Evolutionary conservation across 2,329 filamentous ascomycete species (phyloP).

Genomic region (Bertia moriformis): DNA sequence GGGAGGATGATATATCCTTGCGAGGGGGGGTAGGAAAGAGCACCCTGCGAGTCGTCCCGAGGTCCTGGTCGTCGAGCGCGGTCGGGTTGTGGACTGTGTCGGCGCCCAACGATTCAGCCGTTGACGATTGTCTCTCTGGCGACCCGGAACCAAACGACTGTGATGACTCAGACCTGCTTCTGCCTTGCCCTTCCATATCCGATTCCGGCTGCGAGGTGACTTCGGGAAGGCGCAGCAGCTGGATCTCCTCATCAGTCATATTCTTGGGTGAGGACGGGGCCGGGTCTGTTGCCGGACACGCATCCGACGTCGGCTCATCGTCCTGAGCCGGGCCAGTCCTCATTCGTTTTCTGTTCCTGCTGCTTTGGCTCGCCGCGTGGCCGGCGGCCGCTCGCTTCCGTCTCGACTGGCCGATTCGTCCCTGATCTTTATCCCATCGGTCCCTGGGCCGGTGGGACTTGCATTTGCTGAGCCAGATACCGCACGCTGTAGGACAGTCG

Average conservation of each 20-base stretch:
- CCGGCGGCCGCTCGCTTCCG: slow-evolving; percentile 26
- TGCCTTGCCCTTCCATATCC: too few relatives aligned
- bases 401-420: slow-evolving; percentile 33
- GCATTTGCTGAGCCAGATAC: slow-evolving; percentile 85
- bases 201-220: too few relatives aligned
- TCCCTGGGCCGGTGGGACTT: slow-evolving; percentile 70
- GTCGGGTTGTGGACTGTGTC: slow-evolving; percentile 4
- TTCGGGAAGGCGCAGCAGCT: too few relatives aligned
- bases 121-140: too few relatives aligned
- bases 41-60: slow-evolving; percentile 48
- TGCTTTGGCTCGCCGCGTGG: slow-evolving; percentile 27
- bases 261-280: slow-evolving; percentile 18
- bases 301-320: slow-evolving; percentile 40
- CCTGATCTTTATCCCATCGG: slow-evolving; percentile 60
- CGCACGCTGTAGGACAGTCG: slow-evolving; percentile 47
- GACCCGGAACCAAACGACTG: too few relatives aligned
- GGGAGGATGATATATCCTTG: slow-evolving; percentile 45
- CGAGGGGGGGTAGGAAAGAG: slow-evolving; percentile 67
- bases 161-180: too few relatives aligned
- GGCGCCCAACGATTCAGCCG: too few relatives aligned
- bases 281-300: slow-evolving; percentile 32
- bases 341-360: slow-evolving; percentile 30
- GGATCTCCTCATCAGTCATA: slow-evolving; percentile 7
- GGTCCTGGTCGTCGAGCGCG: slow-evolving; percentile 8
- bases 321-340: slow-evolving; percentile 25